Base-by-base conservation (phyloP, 257 asterid genomes). In the Linaria vulgaris region DNA sequence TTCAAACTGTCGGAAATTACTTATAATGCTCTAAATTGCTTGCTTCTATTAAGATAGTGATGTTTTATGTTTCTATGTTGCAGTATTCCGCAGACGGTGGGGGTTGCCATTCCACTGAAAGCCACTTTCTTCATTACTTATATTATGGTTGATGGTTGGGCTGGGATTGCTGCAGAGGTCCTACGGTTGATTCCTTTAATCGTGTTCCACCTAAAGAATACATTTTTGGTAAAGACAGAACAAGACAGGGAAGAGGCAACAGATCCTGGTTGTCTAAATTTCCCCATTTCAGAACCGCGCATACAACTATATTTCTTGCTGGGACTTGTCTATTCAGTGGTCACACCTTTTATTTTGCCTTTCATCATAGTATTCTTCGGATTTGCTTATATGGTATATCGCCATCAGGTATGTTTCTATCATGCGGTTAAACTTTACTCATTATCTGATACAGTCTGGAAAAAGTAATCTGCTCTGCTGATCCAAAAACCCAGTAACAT, bases 71-170 rank as follows among this genome's bases (percentile, higher is more conserved):
- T 58, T 56, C 12, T 47, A 23, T 44, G 41, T 70, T 78, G 67
- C 88, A 90, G 97, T 68, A 85, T 90, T 67, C 97, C 96, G 2
- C 73, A 78, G 74, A 90, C 95, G 19, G 61, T 85, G 53, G 97
- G 97, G 34, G 82, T 85, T 30, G 81, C 87, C 30, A 84, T 90
- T 64, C 96, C 97, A 30, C 63, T 90, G 83, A 90, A 87, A 77
- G 97, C 95, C 53, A 90, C 96, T 15, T 90, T 90, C 82, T 90
- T 90, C 69, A 90, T 87, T 27, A 81, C 95, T 49, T 87, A 81
- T 59, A 76, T 90, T 59, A 90, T 87, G 97, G 95, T 90, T 34
- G 97, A 90, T 61, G 97, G 97, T 59, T 90, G 97, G 97, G 80
- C 97, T 16, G 95, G 94, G 37, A 67, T 85, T 72, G 97, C 96